Evolutionary conservation across 2,329 filamentous ascomycete species (phyloP), one percentile per base, ranked within the genome.

Genomic region (Xylariaceae sp.): DNA sequence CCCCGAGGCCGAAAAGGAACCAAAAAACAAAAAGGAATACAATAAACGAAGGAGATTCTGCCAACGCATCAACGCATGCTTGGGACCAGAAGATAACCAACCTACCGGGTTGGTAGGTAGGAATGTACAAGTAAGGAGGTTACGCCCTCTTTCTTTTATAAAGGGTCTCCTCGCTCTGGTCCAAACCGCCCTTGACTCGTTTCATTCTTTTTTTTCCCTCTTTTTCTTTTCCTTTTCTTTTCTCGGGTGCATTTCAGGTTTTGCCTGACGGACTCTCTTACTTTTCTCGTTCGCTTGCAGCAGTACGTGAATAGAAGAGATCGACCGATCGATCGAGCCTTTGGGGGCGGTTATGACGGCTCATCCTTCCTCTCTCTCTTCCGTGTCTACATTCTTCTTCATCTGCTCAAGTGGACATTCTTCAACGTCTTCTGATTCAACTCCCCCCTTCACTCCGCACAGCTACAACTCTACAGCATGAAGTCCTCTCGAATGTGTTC

Each of bases 61-160:
- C 70, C 70, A 72, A 71, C 70, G 70, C 70, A 72, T 72, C 70
- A 71, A 65, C 70, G 70, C 37, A 42, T 42, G 37, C 11, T 42
- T 9, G 37, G 37, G 23, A 30, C 5, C 23, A 30, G 17, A 18
- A 18, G 17, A 18, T 18, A 18, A 18, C 17, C 5, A 30, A 30
- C 23, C 23, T 30, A 30, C 23, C 23, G 23, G 23, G 23, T 30
- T 30, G 23, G 23, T 30, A 30, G 23, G 23, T 30, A 30, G 23
- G 23, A 30, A 30, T 30, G 23, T 18, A 18, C 17, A 18, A 17
- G 17, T 5, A 23, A 30, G 23, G 23, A 30, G 23, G 23, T 30
- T 42, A 7, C 8, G 37, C 37, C 37, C 37, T 42, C 37, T 42
- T 39, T 39, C 11, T 39, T 39, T 42, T 42, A 42, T 42, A 42